A percentile compares a stretch with the other conserved stretches of the same genome.
phyloP scores from a whole-genome alignment of 1,139 yeast species.

The Entelexis paramagnoliae region DNA sequence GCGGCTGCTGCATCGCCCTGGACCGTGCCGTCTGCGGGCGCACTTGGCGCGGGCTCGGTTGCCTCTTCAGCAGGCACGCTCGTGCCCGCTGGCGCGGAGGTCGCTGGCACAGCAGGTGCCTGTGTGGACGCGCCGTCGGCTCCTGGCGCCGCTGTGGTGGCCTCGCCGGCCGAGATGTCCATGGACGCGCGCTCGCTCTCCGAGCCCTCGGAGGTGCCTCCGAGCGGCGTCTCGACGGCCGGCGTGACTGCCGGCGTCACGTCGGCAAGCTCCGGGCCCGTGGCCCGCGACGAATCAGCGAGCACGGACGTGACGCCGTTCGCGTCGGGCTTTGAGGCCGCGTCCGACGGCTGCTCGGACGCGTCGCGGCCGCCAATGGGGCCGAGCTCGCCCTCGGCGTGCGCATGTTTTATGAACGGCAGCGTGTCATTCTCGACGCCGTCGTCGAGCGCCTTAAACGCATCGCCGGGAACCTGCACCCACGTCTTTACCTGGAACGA shows the following conservation, averaged over 20 bases:
- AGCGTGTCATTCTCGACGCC: slow-evolving; percentile 37
- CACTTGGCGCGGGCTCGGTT: not conserved
- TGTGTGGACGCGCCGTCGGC: too few species aligned
- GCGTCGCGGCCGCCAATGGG: slow-evolving; percentile 9
- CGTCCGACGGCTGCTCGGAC: slow-evolving; percentile 7
- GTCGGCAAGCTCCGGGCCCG: not conserved
- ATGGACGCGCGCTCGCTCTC: not conserved
- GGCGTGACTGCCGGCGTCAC: not conserved
- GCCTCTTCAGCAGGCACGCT: not conserved
- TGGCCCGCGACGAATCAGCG: not conserved
- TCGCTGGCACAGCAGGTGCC: too few species aligned
- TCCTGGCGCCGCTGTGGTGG: too few species aligned
- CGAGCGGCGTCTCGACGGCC: not conserved
- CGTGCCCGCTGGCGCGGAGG: too few species aligned
- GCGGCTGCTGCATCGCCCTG: not conserved
- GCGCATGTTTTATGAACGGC: slow-evolving; percentile 24
- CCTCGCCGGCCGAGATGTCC: not conserved
- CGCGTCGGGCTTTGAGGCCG: not conserved
- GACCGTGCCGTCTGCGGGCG: too few species aligned
- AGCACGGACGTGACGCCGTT: not conserved
- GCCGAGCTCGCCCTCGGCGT: slow-evolving; percentile 13
- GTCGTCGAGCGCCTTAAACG: slow-evolving; percentile 29
- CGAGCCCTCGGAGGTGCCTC: not conserved
- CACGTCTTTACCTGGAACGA: slow-evolving; percentile 38
- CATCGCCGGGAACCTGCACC: slow-evolving; percentile 31